Evolutionary conservation across 1,139 yeast genomes (phyloP), one percentile per base, ranked within the genome.

Genomic region (Wickerhamomyces sp.): DNA sequence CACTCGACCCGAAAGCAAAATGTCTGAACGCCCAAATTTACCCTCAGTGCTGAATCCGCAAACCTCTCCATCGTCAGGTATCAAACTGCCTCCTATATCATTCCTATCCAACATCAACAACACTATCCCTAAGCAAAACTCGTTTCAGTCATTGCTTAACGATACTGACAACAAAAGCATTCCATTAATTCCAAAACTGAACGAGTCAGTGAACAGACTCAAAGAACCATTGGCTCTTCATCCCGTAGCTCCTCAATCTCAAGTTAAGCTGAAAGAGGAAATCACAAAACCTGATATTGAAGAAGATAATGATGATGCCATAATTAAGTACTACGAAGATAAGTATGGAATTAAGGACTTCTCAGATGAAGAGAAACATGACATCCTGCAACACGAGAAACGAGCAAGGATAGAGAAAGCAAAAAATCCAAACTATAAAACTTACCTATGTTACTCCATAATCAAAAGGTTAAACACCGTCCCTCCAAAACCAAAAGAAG

Each of bases 51-150:
- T 42, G 18, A 42, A 43, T 16, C 27, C 41, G 45, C n/a, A 28
- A 18, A 28, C 46, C 51, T 20, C 59, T 56, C 4, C 32, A 20
- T 8, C 35, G 1, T 45, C 46, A 50, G 34, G 51, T 27, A 59
- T 60, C 16, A 57, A 58, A 35, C 47, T 61, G n/a, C 65, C 65
- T 5, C 64, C 65, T 2, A 57, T 61, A 27, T 59, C 65, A 5
- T 58, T 58, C 33, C 41, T 60, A n/a, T 45, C 59, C 17, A 42
- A 43, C 27, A 30, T 4, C 29, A 27, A 27, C 29, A 24, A 12
- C 7, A 7, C 17, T 7, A 6, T 15, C 12, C 30, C 17, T 10
- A 8, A 28, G 7, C 30, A 28, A 14, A 8, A 28, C 6, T 17
- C 31, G 3, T 29, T 29, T 22, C 31, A 29, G 4, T 29, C 31